Evolutionary conservation across 495 filamentous ascomycete species (phyloP).

Genomic region (Penicillium bovifimosum): DNA sequence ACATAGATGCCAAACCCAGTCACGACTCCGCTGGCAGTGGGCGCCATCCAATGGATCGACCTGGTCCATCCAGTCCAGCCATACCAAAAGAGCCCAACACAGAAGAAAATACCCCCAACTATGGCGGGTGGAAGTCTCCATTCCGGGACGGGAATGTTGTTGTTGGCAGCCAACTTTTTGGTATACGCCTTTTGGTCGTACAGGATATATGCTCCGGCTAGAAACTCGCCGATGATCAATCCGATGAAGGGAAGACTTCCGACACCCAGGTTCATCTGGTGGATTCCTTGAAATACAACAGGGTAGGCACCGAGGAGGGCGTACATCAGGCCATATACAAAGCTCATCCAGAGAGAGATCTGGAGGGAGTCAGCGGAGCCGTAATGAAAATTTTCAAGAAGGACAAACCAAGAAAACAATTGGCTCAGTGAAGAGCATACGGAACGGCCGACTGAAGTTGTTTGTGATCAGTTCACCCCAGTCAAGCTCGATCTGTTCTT

Average conservation of each 20-base stretch:
- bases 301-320: constrained; percentile 38
- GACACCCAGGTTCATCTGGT: constrained; percentile 36
- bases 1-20: constrained; percentile 33
- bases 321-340: constrained; percentile 43
- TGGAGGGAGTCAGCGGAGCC: constrained; percentile 23
- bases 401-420: constrained; percentile 20
- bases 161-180: constrained; percentile 28
- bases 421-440: constrained; percentile 45
- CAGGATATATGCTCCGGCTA: constrained; percentile 26
- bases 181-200: constrained; percentile 24
- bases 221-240: constrained; percentile 35
- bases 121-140: constrained; percentile 43
- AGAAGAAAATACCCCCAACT: constrained; percentile 44
- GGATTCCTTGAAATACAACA: constrained; percentile 34
- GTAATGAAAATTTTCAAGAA: neutral
- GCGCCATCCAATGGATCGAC: constrained; percentile 37
- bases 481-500: constrained; percentile 44
- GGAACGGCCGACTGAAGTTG: constrained; percentile 42
- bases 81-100: constrained; percentile 50
- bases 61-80: constrained; percentile 36
- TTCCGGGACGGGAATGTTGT: constrained; percentile 32
- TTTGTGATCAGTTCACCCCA: constrained; percentile 34
- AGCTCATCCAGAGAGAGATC: constrained; percentile 44
- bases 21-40: constrained; percentile 31
- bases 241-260: constrained; percentile 37